Evolutionary conservation across 1,284 basidiomycete species (phyloP), one percentile per base, ranked within the genome.

Genomic region (Cerioporus squamosus): DNA sequence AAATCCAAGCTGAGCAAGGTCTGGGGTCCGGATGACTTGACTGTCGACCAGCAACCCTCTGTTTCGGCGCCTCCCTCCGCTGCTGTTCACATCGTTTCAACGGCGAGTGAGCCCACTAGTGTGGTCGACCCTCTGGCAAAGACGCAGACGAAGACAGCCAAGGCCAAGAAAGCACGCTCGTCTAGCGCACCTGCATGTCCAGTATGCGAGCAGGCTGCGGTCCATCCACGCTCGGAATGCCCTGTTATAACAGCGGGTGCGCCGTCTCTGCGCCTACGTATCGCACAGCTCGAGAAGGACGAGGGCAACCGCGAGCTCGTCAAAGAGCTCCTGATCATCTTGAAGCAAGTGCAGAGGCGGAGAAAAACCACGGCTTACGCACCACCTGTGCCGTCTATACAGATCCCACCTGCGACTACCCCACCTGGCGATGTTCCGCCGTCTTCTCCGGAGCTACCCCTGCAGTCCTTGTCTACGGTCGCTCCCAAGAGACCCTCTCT

Each of bases 181-280:
- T 53, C 58, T 6, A 52, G 44, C 15, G 60, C 48, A 1, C 53
- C 52, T 2, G n/a, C 47, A 4, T 70, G 69, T 33, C 63, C 62
- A 5, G 56, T 68, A 3, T 70, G 69, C 38, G 55, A 61, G 14
- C 33, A 64, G 39, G 46, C 42, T 2, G 52, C 61, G 4, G 51
- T 55, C 31, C 69, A 70, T 33, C 44, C 63, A 1, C 68, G 61
- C 12, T 60, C 49, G 22, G 49, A 63, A 9, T 70, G 69, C 42
- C 65, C 69, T 1, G 56, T 67, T 5, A 55, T 70, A 17, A 18
- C 45, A 33, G 63, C 59, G 5, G 69, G 68, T 1, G 47, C 64
- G 14, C 53, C 53, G 5, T 56, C 64, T 12, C 51, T 70, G 29
- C 60, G 61, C 47, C 54, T 53, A 18, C 64, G 69, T 3, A 62